Percentiles rank a stretch among this genome's conserved stretches.
These are phyloP conservation scores for Rhytidiadelphus loreus DNA, from an alignment of 225 moss, liverwort and hornwort species.

Conservation along the genomic window DNA sequence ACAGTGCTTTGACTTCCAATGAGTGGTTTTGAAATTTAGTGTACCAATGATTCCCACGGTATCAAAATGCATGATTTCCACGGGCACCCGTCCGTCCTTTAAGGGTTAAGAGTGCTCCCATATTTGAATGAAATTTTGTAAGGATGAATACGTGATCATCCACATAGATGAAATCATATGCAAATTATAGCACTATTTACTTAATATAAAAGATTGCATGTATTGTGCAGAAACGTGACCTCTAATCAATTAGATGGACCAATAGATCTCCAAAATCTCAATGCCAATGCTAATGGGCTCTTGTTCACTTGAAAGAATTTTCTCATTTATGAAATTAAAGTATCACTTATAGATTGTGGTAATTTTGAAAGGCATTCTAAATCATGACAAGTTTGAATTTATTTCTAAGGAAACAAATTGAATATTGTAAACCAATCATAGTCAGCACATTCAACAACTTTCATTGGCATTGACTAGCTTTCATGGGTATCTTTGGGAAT, in stretches of 20 bases:
- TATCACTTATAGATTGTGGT: not conserved
- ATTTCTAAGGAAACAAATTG: not conserved
- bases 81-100: too few species aligned
- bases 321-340: not conserved
- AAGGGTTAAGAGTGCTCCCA: not conserved
- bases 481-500: not conserved
- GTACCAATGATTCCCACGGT: too few species aligned
- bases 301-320: not conserved
- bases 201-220: not conserved
- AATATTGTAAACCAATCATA: not conserved
- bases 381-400: not conserved
- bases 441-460: not conserved
- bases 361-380: not conserved
- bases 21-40: too few species aligned
- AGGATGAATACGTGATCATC: not conserved
- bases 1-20: too few species aligned
- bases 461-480: not conserved
- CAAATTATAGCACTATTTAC: not conserved
- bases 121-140: not conserved
- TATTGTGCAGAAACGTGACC: not conserved
- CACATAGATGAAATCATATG: rapidly evolving
- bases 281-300: not conserved
- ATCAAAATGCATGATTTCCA: too few species aligned
- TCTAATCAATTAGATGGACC: not conserved
- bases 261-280: not conserved